These are phyloP conservation scores for Aspergillus sp. DNA, from an alignment of 2,329 filamentous ascomycete genomes.

Conservation along the genomic window DNA sequence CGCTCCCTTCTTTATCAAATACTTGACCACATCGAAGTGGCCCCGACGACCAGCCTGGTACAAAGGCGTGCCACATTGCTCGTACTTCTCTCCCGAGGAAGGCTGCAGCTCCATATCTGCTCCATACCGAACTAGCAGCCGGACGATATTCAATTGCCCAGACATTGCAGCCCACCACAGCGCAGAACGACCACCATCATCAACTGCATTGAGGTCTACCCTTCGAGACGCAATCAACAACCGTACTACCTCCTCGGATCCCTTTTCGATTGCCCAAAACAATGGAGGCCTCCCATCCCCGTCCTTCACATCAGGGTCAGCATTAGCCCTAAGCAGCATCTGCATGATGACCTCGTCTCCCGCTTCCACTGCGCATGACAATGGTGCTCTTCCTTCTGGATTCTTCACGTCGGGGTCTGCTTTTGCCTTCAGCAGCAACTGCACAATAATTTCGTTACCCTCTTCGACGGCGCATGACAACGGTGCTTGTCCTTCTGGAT, in stretches of 20 bases:
- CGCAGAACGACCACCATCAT: constrained; percentile 22
- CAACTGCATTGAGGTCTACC: constrained; percentile 22
- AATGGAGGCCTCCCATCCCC: constrained; percentile 17
- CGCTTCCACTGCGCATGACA: constrained; percentile 20
- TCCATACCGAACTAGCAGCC: constrained; percentile 22
- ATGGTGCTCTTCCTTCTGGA: constrained; percentile 11
- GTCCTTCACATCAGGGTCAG: constrained; percentile 12
- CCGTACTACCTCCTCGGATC: constrained; percentile 25
- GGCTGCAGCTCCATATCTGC: constrained; percentile 22
- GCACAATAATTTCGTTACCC: constrained; percentile 23
- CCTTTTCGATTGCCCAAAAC: constrained; percentile 21
- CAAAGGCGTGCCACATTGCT: constrained; percentile 20
- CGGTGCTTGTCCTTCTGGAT: constrained; percentile 13
- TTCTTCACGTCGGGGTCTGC: constrained; percentile 18
- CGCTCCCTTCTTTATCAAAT: constrained; percentile 28
- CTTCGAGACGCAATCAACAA: constrained; percentile 27
- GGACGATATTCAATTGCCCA: constrained; percentile 22
- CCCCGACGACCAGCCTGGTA: constrained; percentile 27
- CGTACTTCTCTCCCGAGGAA: constrained; percentile 2
- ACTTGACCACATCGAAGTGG: constrained; percentile 27
- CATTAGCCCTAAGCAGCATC: constrained; percentile 21
- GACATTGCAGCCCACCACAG: constrained; percentile 27
- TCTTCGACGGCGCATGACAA: constrained; percentile 18
- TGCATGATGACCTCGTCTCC: constrained; percentile 19
- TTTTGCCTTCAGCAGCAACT: constrained; percentile 21